Evolutionary conservation across 495 filamentous ascomycete species (phyloP).

Genomic region (Articulospora tetracladia): DNA sequence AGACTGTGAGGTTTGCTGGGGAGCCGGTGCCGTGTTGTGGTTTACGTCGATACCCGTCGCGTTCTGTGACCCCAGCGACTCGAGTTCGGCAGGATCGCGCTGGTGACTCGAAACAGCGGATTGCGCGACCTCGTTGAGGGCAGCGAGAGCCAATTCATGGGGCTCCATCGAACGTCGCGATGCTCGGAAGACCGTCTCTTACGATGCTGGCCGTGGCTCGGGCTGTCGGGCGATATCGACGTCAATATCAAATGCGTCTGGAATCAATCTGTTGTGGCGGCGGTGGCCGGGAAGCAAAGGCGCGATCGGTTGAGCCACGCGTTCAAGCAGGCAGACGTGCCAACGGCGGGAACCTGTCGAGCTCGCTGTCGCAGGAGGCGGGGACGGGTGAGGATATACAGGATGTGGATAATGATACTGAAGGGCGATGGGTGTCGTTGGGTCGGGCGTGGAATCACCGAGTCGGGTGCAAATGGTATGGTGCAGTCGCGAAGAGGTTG

Average conservation of each 20-base stretch:
- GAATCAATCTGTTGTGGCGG: not conserved
- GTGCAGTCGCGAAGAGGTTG: not conserved
- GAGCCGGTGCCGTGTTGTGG: constrained; percentile 10
- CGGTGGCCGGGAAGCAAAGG: constrained; percentile 3
- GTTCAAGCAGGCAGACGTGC: constrained; percentile 9
- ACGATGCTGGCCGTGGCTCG: not conserved
- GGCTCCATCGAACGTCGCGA: constrained; percentile 14
- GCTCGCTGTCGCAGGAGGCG: not conserved
- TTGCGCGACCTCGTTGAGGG: constrained; percentile 17
- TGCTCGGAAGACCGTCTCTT: not conserved
- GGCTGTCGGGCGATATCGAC: not conserved
- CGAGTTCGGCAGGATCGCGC: constrained; percentile 2
- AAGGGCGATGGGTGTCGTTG: not conserved
- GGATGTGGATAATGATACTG: not conserved
- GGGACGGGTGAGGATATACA: not conserved
- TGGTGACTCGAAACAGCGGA: constrained; percentile 17
- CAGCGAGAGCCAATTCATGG: constrained; percentile 18
- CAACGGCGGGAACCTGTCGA: not conserved
- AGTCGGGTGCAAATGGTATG: no score
- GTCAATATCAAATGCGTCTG: not conserved
- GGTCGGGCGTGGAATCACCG: not conserved
- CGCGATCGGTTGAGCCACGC: constrained; percentile 8
- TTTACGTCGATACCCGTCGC: constrained; percentile 19
- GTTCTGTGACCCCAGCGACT: not conserved
- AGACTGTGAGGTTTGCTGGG: not conserved